These are phyloP conservation scores for Chenopodium formosanum DNA, from an alignment of 148 eudicot genomes.

Conservation along the genomic window DNA sequence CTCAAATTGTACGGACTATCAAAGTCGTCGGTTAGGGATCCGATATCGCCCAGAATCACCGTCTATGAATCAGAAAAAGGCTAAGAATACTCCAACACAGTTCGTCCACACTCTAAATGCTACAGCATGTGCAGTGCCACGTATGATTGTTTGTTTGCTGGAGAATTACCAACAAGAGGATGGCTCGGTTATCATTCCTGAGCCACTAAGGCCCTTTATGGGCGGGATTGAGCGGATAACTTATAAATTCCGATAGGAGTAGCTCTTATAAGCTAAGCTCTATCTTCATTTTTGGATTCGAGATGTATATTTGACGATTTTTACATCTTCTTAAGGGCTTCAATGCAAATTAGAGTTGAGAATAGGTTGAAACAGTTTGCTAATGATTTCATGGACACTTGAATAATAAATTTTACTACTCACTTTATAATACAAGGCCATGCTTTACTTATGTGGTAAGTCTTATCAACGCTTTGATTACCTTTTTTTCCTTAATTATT, in stretches of 20 bases:
- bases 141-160: slow-evolving; percentile 89
- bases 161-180: slow-evolving; percentile 93
- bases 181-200: slow-evolving; percentile 71
- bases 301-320: slow-evolving; percentile 7
- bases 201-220: slow-evolving; percentile 77
- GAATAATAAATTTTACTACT: neutral
- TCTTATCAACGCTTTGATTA: neutral
- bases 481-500: too few relatives aligned
- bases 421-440: neutral
- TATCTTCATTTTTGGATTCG: neutral
- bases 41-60: slow-evolving; percentile 65
- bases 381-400: neutral
- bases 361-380: neutral
- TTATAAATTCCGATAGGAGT: slow-evolving; percentile 38
- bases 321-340: neutral
- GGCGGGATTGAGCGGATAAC: slow-evolving; percentile 66
- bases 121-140: slow-evolving; percentile 91
- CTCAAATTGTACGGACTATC: slow-evolving; percentile 92
- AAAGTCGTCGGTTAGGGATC: slow-evolving; percentile 84
- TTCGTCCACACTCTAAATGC: slow-evolving; percentile 93
- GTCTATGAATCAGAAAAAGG: slow-evolving; percentile 47
- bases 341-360: neutral
- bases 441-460: neutral
- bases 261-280: neutral
- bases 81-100: slow-evolving; percentile 59